Base-by-base conservation (phyloP, 768 basidiomycete genomes). In the Mycena galericulata region DNA sequence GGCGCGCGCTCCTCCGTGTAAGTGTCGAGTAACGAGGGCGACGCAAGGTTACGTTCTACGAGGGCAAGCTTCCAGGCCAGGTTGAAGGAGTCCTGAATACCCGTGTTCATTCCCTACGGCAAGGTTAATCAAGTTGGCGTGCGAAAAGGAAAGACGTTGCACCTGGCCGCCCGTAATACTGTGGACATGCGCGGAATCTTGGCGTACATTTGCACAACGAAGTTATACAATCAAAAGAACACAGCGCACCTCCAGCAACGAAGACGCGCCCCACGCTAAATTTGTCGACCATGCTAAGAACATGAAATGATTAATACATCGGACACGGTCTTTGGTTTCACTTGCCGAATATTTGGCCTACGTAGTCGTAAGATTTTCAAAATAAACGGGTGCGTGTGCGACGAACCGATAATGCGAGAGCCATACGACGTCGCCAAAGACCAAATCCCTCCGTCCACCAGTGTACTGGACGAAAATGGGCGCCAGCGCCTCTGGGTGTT, bases 261-360 rank as follows among this genome's bases (percentile, higher is more conserved):
- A 85, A 86, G n/a, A 79, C 81, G 7, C 83, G 77, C 0, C 83
- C 85, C 11, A 68, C 61, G 18, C 75, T 65, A 66, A 86, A 82
- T 41, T 75, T 79, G 55, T 84, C 72, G 4, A 78, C 81, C 83
- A 85, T 84, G 18, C 70, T 59, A 55, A 50, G 30, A 9, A 34
- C 41, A 24, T 22, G 10, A 30, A 12, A 64, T n/a, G n/a, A 54
- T 55, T 34, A 65, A 65, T 20, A 17, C 24, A 43, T 14, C 11
- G n/a, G 14, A 3, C 14, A 11, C 7, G 32, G 29, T 47, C 20
- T 8, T 15, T n/a, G 57, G 45, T 24, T 41, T 30, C 29, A 62
- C 60, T 53, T 58, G 56, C 67, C 85, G 75, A 43, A 85, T 78
- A 67, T 82, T 85, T 9, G 84, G 80, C 30, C 85, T 84, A 51